Evolutionary conservation across 768 basidiomycete genomes (phyloP).

Genomic region (Asterophora lycoperdoides): DNA sequence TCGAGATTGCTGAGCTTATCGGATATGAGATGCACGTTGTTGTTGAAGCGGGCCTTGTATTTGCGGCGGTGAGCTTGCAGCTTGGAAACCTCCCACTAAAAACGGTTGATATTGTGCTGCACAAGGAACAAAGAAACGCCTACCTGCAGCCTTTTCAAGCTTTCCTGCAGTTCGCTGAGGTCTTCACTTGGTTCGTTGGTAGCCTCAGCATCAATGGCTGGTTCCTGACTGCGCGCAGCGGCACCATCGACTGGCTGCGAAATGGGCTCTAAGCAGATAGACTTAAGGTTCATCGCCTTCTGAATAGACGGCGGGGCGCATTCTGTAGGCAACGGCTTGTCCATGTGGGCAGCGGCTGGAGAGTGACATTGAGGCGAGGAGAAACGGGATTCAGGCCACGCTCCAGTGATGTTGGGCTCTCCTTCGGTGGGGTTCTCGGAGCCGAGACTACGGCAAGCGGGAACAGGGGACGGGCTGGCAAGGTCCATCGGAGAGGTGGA

Average conservation of each 20-base stretch:
- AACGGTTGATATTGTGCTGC: slow-evolving; percentile 1
- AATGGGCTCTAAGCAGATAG: slow-evolving; percentile 13
- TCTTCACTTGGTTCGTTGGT: background rate
- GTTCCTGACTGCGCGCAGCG: background rate
- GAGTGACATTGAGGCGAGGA: slow-evolving; percentile 23
- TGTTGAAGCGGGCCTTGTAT: slow-evolving; percentile 39
- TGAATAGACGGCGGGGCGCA: background rate
- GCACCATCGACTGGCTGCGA: background rate
- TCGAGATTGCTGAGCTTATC: slow-evolving; percentile 38
- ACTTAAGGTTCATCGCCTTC: slow-evolving; percentile 14
- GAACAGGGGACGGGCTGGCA: slow-evolving; percentile 34
- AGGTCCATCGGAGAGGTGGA: slow-evolving; percentile 49
- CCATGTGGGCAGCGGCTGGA: background rate
- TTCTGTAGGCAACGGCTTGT: background rate
- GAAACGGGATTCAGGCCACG: slow-evolving; percentile 38
- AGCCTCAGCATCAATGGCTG: background rate
- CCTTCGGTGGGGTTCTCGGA: slow-evolving; percentile 11
- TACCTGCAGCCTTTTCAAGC: slow-evolving; percentile 20
- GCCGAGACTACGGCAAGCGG: slow-evolving; percentile 8
- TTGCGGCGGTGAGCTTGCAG: slow-evolving; percentile 37
- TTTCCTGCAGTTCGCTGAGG: slow-evolving; percentile 9
- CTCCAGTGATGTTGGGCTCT: slow-evolving; percentile 40
- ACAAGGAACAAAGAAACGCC: background rate
- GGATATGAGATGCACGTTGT: slow-evolving; percentile 35
- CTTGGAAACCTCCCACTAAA: slow-evolving; percentile 32